phyloP scores from a whole-genome alignment of 2,329 filamentous ascomycete species.

The Endocalyx cinctus region DNA sequence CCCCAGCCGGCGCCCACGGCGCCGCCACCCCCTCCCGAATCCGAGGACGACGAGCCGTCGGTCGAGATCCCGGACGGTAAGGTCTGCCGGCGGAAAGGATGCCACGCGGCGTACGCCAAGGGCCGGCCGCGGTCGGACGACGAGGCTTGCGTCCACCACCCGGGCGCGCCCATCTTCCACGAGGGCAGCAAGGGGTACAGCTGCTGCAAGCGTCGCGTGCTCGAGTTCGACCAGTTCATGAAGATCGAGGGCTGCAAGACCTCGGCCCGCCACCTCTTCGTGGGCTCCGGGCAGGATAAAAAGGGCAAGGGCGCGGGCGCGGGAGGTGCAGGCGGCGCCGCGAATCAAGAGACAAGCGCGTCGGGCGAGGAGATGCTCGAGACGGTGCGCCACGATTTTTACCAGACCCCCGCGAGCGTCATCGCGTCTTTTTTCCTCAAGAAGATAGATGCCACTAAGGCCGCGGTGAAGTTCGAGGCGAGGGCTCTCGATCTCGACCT shows the following conservation, averaged over 20 bases:
- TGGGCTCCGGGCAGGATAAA: conserved; percentile 65
- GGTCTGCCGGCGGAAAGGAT: conserved; percentile 73
- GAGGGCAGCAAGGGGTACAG: conserved; percentile 97
- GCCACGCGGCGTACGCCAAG: conserved; percentile 61
- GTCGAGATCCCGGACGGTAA: conserved; percentile 69
- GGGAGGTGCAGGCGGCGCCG: conserved; percentile 15
- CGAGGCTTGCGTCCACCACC: conserved; percentile 84
- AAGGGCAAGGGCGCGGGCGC: conserved; percentile 31
- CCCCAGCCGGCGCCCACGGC: conserved; percentile 44
- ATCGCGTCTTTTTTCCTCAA: conserved; percentile 94
- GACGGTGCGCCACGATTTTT: conserved; percentile 83
- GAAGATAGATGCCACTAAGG: conserved; percentile 83
- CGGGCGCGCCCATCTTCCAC: conserved; percentile 88
- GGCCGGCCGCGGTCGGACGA: conserved; percentile 52
- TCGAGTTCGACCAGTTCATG: conserved; percentile 98
- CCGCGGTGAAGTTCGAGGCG: conserved; percentile 65
- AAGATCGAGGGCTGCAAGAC: conserved; percentile 88
- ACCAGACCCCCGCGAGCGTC: conserved; percentile 80
- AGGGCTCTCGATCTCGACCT: conserved; percentile 71
- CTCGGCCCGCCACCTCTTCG: conserved; percentile 77
- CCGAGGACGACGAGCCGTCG: conserved; percentile 80
- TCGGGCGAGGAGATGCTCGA: conserved; percentile 70
- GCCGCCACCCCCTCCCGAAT: conserved; percentile 65
- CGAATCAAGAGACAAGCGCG: too few species aligned
- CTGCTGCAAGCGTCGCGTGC: conserved; percentile 90